These are phyloP conservation scores for Penicillium flavigenum DNA, from an alignment of 495 filamentous ascomycete species.

Conservation along the genomic window DNA sequence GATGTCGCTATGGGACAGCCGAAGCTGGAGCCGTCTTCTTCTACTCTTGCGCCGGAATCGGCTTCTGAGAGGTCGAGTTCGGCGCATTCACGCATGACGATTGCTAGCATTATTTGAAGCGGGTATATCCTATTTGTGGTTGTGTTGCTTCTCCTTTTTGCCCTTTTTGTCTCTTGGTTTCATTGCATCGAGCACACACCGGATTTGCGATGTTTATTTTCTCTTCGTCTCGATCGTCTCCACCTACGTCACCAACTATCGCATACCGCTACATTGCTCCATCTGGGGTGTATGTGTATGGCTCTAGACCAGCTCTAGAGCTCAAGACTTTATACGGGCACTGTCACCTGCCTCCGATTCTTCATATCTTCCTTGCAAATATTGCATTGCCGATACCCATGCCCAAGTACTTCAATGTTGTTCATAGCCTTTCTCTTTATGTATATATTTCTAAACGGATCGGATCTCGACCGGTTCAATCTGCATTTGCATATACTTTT, in stretches of 20 bases:
- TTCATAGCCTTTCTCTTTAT: constrained; percentile 7
- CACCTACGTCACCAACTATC: neutral
- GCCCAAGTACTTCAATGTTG: constrained; percentile 1
- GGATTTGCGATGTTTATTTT: neutral
- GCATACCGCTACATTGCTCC: neutral
- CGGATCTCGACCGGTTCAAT: neutral
- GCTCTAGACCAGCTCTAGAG: neutral
- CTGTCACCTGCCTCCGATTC: neutral
- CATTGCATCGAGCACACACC: neutral
- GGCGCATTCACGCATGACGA: constrained; percentile 65
- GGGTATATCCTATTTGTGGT: neutral
- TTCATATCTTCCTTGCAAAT: constrained; percentile 9
- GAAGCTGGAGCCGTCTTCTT: constrained; percentile 21
- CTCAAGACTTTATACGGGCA: neutral
- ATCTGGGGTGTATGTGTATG: neutral
- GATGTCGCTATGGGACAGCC: constrained; percentile 18
- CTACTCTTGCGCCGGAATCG: constrained; percentile 35
- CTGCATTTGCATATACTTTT: neutral
- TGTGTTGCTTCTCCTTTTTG: neutral
- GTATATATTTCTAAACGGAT: constrained; percentile 10
- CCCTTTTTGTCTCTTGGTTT: neutral
- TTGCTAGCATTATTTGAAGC: constrained; percentile 70
- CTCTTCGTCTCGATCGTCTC: neutral
- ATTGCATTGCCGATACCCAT: constrained; percentile 20
- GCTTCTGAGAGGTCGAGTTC: constrained; percentile 39